phyloP scores from a whole-genome alignment of 2,329 filamentous ascomycete species.

The Trichoderma citrinoviride region DNA sequence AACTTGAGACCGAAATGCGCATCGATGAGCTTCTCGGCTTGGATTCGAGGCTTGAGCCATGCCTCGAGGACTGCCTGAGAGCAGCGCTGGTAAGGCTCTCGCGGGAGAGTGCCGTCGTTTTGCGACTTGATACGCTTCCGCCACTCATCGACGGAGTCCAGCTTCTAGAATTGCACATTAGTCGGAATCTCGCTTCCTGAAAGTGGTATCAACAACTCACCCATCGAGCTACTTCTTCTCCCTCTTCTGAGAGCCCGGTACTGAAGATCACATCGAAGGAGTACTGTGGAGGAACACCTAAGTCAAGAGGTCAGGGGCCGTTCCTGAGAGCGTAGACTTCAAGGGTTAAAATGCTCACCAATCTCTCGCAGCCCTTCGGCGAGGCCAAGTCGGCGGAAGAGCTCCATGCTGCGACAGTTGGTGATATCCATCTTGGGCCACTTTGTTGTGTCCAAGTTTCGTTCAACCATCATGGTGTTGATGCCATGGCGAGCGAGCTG shows the following conservation, averaged over 20 bases:
- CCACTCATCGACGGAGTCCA: constrained; percentile 2
- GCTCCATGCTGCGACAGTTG: constrained; percentile 11
- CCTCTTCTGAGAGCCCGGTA: background rate
- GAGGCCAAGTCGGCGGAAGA: background rate
- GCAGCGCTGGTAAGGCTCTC: constrained; percentile 14
- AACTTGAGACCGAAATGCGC: constrained; percentile 9
- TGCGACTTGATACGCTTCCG: background rate
- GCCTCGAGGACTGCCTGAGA: constrained; percentile 5
- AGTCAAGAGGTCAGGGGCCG: background rate
- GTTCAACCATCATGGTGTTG: constrained; percentile 6
- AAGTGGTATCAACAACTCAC: background rate
- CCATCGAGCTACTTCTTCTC: constrained; percentile 7
- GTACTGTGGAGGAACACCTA: constrained; percentile 1
- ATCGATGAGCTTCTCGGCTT: constrained; percentile 1
- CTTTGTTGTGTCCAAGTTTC: constrained; percentile 14
- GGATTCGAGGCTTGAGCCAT: constrained; percentile 12
- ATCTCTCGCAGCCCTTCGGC: constrained; percentile 1
- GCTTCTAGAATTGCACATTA: background rate
- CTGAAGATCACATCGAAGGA: background rate
- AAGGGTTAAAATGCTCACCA: background rate
- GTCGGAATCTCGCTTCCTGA: background rate
- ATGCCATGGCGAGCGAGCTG: constrained; percentile 1
- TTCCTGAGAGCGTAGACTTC: too few species aligned
- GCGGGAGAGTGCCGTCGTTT: background rate
- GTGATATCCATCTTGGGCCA: constrained; percentile 18